Conservation (phyloP, 805 yeast species). For the Teunomyces tritomae region DNA sequence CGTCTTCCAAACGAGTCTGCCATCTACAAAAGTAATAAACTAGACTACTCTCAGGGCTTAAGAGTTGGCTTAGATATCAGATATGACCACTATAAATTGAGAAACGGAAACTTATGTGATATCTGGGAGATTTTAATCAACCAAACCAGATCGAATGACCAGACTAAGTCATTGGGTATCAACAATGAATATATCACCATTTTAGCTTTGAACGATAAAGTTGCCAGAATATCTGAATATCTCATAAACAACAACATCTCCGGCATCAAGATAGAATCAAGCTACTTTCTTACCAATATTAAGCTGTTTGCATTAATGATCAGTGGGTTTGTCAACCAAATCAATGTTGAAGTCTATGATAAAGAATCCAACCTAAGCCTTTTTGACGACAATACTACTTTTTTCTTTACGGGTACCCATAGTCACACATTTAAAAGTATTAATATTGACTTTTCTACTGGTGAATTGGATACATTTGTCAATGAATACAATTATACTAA, state of each 20-base stretch:
- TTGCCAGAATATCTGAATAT: constrained; percentile 18
- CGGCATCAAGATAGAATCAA: constrained; percentile 24
- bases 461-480: constrained; percentile 14
- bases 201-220: constrained; percentile 26
- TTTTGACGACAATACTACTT: neutral
- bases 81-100: constrained; percentile 54
- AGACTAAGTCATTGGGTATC: neutral
- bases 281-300: constrained; percentile 19
- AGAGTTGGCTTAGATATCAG: constrained; percentile 68
- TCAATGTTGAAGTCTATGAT: constrained; percentile 41
- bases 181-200: constrained; percentile 14
- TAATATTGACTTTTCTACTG: neutral
- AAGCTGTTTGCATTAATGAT: constrained; percentile 39
- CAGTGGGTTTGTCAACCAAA: constrained; percentile 45
- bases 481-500: constrained; percentile 32
- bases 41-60: constrained; percentile 67
- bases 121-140: constrained; percentile 54
- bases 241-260: constrained; percentile 13
- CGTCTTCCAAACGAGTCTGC: constrained; percentile 72
- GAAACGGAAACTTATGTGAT: constrained; percentile 77
- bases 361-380: neutral
- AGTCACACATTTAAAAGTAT: neutral
- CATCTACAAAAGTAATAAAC: constrained; percentile 67
- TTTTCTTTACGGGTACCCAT: neutral
- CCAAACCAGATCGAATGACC: constrained; percentile 16